phyloP scores from a whole-genome alignment of 2,329 filamentous ascomycete genomes.

The Hymenoscyphus linearis region DNA sequence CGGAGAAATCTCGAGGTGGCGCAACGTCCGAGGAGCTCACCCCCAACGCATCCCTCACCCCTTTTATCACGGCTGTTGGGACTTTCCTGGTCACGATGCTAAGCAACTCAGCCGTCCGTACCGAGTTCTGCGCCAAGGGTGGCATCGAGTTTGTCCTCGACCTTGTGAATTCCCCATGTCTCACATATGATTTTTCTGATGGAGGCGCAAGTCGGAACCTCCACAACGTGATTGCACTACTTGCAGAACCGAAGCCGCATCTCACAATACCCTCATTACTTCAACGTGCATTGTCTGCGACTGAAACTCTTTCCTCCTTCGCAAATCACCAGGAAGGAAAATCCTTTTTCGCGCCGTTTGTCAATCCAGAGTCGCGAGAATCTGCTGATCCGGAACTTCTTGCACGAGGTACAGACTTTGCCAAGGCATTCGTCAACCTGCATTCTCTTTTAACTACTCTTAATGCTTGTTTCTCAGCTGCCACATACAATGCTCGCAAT shows the following conservation, averaged over 20 bases:
- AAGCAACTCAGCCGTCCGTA: conserved; percentile 27
- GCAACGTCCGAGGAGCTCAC: conserved; percentile 19
- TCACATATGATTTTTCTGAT: conserved; percentile 69
- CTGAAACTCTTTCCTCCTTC: conserved; percentile 64
- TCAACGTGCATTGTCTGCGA: conserved; percentile 63
- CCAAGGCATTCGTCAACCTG: conserved; percentile 72
- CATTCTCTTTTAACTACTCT: conserved; percentile 73
- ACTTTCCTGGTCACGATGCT: conserved; percentile 59
- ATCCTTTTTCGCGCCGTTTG: conserved; percentile 67
- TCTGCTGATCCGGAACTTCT: conserved; percentile 39
- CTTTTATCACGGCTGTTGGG: conserved; percentile 68
- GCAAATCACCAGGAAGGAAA: conserved; percentile 42
- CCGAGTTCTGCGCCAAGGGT: conserved; percentile 68
- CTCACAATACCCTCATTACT: conserved; percentile 78
- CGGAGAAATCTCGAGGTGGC: neutral
- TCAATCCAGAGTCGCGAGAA: conserved; percentile 40
- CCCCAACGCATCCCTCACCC: conserved; percentile 26
- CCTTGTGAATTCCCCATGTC: conserved; percentile 73
- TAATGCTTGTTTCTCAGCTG: conserved; percentile 65
- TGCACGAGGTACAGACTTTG: conserved; percentile 65
- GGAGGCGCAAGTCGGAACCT: conserved; percentile 64
- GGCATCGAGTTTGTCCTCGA: conserved; percentile 82
- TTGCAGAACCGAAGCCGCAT: conserved; percentile 76
- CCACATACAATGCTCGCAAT: conserved; percentile 48
- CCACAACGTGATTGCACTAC: conserved; percentile 66